These are phyloP conservation scores for Tuber calosporum DNA, from an alignment of 495 filamentous ascomycete species.

Conservation along the genomic window DNA sequence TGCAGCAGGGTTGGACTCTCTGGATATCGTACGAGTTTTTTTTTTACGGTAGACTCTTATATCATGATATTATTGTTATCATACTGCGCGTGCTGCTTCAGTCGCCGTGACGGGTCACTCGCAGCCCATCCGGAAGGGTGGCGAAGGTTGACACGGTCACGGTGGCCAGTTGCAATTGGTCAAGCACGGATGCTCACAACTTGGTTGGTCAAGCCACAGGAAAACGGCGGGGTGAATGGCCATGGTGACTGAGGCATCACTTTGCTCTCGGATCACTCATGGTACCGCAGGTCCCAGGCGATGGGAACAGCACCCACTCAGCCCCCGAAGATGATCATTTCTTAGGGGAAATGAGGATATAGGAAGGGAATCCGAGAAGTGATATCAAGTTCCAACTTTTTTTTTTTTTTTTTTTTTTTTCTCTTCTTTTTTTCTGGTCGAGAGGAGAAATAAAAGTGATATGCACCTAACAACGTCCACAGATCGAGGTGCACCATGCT, in stretches of 20 bases:
- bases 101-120: background rate
- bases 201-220: background rate
- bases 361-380: constrained; percentile 1
- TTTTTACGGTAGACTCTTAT: background rate
- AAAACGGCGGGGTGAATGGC: background rate
- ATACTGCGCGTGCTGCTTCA: background rate
- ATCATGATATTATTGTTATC: background rate
- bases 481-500: background rate
- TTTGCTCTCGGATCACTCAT: background rate
- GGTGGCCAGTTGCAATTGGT: background rate
- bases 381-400: background rate
- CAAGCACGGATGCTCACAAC: background rate
- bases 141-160: background rate
- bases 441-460: background rate
- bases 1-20: background rate
- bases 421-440: too few relatives aligned
- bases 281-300: background rate
- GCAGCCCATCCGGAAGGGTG: background rate
- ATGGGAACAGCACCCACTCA: background rate
- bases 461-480: constrained; percentile 3
- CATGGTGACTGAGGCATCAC: background rate
- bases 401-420: too few relatives aligned
- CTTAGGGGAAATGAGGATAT: background rate
- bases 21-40: background rate
- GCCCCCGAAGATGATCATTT: background rate